These are phyloP conservation scores for Quercus lobata DNA, from an alignment of 331 rosid species.

Conservation along the genomic window DNA sequence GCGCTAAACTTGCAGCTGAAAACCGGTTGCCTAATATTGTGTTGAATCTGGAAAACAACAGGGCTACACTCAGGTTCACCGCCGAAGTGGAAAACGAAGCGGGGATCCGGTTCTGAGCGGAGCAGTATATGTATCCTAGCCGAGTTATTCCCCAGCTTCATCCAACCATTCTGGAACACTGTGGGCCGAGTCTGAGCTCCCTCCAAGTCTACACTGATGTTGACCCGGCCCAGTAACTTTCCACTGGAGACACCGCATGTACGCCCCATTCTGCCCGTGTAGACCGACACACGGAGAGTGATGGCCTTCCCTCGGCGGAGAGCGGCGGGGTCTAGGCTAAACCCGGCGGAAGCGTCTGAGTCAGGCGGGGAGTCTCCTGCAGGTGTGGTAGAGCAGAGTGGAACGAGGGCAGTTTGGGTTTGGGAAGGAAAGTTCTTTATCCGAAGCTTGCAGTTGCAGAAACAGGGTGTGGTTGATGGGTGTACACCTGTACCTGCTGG, in stretches of 20 bases:
- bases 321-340: conserved; percentile 52
- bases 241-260: conserved; percentile 57
- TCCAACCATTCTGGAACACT: conserved; percentile 71
- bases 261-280: conserved; percentile 61
- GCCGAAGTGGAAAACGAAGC: conserved; percentile 83
- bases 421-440: conserved; percentile 57
- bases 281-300: conserved; percentile 52
- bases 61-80: conserved; percentile 99
- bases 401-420: conserved; percentile 65
- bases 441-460: conserved; percentile 67
- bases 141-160: conserved; percentile 51
- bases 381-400: conserved; percentile 35
- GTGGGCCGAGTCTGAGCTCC: conserved; percentile 20
- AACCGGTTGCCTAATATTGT: conserved; percentile 80
- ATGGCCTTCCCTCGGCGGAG: conserved; percentile 53
- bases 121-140: conserved; percentile 57
- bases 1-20: conserved; percentile 93
- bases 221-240: conserved; percentile 66
- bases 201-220: conserved; percentile 31
- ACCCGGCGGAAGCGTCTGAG: conserved; percentile 48
- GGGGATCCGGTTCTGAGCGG: conserved; percentile 85
- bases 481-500: conserved; percentile 59
- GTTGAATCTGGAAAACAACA: conserved; percentile 85
- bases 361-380: conserved; percentile 38
- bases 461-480: conserved; percentile 84